Evolutionary conservation across 225 moss, liverwort and hornwort species (phyloP), one percentile per base, ranked within the genome.

Genomic region (Physcomitrellopsis africana): DNA sequence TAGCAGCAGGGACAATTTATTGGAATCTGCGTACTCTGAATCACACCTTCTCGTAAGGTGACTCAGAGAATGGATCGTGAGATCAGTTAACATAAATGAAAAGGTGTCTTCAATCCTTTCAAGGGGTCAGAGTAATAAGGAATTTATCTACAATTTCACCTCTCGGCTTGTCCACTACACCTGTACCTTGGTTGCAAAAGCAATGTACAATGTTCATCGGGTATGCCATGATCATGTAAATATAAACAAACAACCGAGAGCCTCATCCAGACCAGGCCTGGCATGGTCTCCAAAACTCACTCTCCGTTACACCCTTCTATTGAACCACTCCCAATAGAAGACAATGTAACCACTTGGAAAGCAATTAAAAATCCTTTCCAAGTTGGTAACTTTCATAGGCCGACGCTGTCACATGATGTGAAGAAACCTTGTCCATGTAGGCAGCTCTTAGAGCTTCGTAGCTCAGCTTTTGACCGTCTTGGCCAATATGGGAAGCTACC

Each of bases 361-460:
- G 44, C 57, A 29, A 45, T 74, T 53, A 87, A 63, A 84, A 84
- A 58, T 84, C 84, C 64, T 87, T 87, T 27, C 87, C 81, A 5
- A 84, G 76, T 68, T 84, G 79, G 67, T 84, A 81, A 10, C 63
- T 84, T 53, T 84, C 87, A 22, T 87, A 84, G 1, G 87, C 84
- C 1, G 81, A 59, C 5, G 84, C 81, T 1, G 71, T 79, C n/a
- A 81, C 81, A 49, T 84, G 81, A n/a, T 75, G 78, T 24, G 75
- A 47, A n/a, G 76, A 67, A 12, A 76, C 79, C 70, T 79, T 89
- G 62, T 89, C 79, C 81, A 81, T 59, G 56, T 89, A 86, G 8
- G 89, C 86, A 44, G 89, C 86, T 26, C 71, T 77, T n/a, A 86
- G 37, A 65, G 77, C 86, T 76, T 89, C 89, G 22, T 83, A 86